Base-by-base conservation (phyloP, 805 yeast species). In the Sugiyamaella qingdaonensis region DNA sequence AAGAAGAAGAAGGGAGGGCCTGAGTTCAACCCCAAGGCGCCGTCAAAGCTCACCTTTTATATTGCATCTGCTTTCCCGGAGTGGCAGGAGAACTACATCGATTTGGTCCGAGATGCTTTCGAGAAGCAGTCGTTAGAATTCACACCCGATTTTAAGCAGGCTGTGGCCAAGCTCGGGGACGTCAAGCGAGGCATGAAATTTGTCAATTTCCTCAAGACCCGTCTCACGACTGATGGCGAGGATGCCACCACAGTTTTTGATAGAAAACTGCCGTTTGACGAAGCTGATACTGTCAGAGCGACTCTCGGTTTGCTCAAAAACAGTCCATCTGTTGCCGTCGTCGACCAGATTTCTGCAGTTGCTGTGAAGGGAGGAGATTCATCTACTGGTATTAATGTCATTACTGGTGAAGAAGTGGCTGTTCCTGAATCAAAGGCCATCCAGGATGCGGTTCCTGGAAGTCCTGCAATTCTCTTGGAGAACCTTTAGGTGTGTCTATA, bases 101-200 rank as follows among this genome's bases (percentile, higher is more conserved):
- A 88, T 63, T 72, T 94, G 50, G 92, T 90, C 31, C 86, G 87
- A 61, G 71, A 72, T 45, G 57, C 68, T 10, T 55, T 63, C 36
- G 62, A 60, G 29, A 32, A 54, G 45, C 44, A 54, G 52, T 61
- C 68, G 47, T 55, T 68, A 52, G 67, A 66, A 27, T 66, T 70
- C 62, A 58, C 68, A 27, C 68, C 68, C 10, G 73, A 68, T 18
- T 63, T 72, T 61, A 70, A 71, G 60, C 64, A 65, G 56, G 61
- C 65, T 51, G 76, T 73, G 27, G 64, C 69, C 48, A 65, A 70
- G 55, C 59, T 71, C 10, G 77, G 76, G 13, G 98, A 94, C 65
- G 88, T 91, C 87, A 94, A 94, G 80, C 85, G 95, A 63, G 97
- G 96, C 55, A 94, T 94, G 98, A 98, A 98, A 55, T 92, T 91